Percentiles rank a stretch among this genome's conserved stretches.
phyloP scores from a whole-genome alignment of 768 basidiomycete genomes.

The Termitomyces sp. region DNA sequence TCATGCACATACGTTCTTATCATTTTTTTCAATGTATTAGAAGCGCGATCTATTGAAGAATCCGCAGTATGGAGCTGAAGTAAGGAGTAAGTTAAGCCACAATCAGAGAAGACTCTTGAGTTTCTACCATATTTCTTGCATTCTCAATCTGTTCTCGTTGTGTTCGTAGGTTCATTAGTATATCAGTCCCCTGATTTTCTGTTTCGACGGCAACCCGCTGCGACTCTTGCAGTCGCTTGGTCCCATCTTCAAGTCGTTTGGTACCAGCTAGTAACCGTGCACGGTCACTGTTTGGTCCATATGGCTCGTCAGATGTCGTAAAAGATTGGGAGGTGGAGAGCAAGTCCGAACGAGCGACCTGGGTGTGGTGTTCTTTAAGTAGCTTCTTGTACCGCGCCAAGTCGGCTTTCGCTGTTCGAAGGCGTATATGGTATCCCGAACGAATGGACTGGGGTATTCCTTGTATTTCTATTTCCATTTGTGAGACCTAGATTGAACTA shows the following conservation, averaged over 20 bases:
- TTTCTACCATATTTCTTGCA: slow-evolving; percentile 75
- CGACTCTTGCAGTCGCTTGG: slow-evolving; percentile 81
- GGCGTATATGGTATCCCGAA: slow-evolving; percentile 69
- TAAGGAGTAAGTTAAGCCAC: background rate
- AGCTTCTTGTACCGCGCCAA: slow-evolving; percentile 79
- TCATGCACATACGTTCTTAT: slow-evolving; percentile 71
- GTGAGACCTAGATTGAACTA: slow-evolving; percentile 65
- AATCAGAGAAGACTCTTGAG: background rate
- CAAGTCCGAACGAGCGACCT: slow-evolving; percentile 75
- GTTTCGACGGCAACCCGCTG: slow-evolving; percentile 94
- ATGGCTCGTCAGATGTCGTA: slow-evolving; percentile 74
- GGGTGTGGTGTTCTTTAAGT: slow-evolving; percentile 67
- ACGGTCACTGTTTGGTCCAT: slow-evolving; percentile 66
- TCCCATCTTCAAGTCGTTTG: slow-evolving; percentile 76
- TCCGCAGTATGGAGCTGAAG: slow-evolving; percentile 81
- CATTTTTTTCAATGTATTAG: slow-evolving; percentile 93
- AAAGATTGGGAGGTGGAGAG: slow-evolving; percentile 48
- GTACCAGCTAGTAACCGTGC: slow-evolving; percentile 79
- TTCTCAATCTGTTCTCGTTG: slow-evolving; percentile 97
- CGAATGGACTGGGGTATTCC: slow-evolving; percentile 87
- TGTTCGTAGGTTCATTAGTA: slow-evolving; percentile 74
- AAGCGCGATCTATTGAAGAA: slow-evolving; percentile 84
- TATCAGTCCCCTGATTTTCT: slow-evolving; percentile 92
- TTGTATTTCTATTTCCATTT: slow-evolving; percentile 99
- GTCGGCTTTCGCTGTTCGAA: slow-evolving; percentile 71